These are phyloP conservation scores for Cnidoscolus chayamansa DNA, from an alignment of 441 rosid species.

Conservation along the genomic window DNA sequence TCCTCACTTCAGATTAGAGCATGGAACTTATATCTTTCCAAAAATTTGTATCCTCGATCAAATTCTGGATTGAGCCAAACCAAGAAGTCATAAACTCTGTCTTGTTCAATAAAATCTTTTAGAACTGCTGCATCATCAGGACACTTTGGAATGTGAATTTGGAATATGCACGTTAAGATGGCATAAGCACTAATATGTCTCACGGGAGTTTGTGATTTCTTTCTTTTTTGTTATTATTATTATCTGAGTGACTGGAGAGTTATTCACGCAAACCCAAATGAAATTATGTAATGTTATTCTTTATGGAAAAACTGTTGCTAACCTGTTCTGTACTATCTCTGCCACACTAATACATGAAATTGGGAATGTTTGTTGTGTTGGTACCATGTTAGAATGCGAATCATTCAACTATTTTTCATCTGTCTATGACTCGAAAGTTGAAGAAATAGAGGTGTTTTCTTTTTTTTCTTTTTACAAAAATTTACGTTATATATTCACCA, in stretches of 20 bases:
- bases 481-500: too few species aligned
- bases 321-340: neutral
- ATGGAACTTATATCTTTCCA: too few species aligned
- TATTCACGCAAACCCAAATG: neutral
- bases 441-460: neutral
- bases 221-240: neutral
- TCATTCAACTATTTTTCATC: too few species aligned
- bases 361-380: neutral
- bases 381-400: neutral
- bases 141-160: too few species aligned
- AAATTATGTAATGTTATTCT: neutral
- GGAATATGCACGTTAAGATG: neutral
- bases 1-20: too few species aligned
- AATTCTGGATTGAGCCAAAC: too few species aligned
- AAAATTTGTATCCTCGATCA: too few species aligned
- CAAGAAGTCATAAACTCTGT: too few species aligned
- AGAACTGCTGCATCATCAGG: too few species aligned
- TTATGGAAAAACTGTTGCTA: neutral
- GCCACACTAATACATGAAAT: neutral
- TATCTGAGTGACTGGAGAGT: neutral
- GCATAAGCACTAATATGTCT: neutral
- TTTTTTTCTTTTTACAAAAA: neutral
- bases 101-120: too few species aligned
- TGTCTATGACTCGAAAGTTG: too few species aligned
- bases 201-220: neutral